These are phyloP conservation scores for Haplographium delicatum DNA, from an alignment of 495 filamentous ascomycete genomes.

Conservation along the genomic window DNA sequence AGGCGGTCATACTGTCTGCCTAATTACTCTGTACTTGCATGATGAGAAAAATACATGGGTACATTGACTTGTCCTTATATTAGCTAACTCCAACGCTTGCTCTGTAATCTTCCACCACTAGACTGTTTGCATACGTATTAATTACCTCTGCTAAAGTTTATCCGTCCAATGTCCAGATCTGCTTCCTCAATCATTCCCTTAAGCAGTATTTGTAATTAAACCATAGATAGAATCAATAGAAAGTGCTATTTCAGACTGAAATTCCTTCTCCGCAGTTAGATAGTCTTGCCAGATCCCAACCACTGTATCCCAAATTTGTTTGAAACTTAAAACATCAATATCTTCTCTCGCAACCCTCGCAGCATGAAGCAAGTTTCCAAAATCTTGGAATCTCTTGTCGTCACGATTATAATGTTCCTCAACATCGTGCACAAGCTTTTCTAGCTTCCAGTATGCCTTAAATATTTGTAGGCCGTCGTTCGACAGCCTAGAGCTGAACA, in stretches of 20 bases:
- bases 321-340: constrained; percentile 7
- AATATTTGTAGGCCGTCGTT: neutral
- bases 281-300: constrained; percentile 12
- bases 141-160: too few species aligned
- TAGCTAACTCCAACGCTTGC: too few species aligned
- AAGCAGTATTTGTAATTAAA: too few species aligned
- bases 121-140: too few species aligned
- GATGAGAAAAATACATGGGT: too few species aligned
- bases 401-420: neutral
- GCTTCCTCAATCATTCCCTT: too few species aligned
- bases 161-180: too few species aligned
- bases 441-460: constrained; percentile 13
- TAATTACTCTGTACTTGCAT: too few species aligned
- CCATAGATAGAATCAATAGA: constrained; percentile 10
- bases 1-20: too few species aligned
- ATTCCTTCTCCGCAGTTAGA: constrained; percentile 6
- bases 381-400: neutral
- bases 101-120: too few species aligned
- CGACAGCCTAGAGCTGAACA: constrained; percentile 1
- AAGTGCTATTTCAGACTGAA: constrained; percentile 9
- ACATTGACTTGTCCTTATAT: too few species aligned
- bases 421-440: constrained; percentile 3
- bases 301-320: constrained; percentile 8
- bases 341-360: constrained; percentile 10
- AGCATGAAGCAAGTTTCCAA: constrained; percentile 7